Base-by-base conservation (phyloP, 2,329 filamentous ascomycete species). In the Botryosphaeria dothidea region DNA sequence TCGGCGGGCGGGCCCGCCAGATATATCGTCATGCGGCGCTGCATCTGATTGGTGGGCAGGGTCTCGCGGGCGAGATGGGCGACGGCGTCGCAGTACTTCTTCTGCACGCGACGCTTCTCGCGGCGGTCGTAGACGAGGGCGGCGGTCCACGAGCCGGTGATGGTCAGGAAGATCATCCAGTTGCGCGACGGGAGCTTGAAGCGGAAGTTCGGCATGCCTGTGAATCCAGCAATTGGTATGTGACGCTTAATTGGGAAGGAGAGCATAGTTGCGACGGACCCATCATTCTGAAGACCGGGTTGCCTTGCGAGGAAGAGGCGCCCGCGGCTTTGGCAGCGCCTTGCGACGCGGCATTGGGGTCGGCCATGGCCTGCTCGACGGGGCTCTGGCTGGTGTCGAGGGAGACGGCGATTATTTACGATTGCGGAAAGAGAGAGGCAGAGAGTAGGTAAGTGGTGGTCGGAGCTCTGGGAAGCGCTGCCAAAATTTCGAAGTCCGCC, bases 131-230 rank as follows among this genome's bases (percentile, higher is more conserved):
- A 97, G 74, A 95, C 86, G 64, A 98, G 85, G 61, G 92, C 91
- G 17, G 87, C 88, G 5, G 92, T 88, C 74, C 97, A 90, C 52
- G 91, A 87, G 62, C 89, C 89, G 11, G 90, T 90, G 64, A 98
- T 78, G 52, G 90, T 84, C 78, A 93, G 88, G 81, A 99, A 99
- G 73, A 99, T 97, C 80, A 95, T 88, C 95, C 95, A 99, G 77
- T 98, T 98, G 67, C 95, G 91, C 19, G 94, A 98, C 7, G 95
- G 95, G 19, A 99, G 87, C 78, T 88, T 92, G 71, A 89, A 85
- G 66, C 91, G 90, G 67, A 97, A 86, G 70, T 90, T 91, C 58
- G 94, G 94, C 66, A 99, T 82, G 65, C 94, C 94, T 90, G 65
- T 17, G 29, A 66, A 45, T 19, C 15, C 7, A 49, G 41, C 15